These are phyloP conservation scores for Lecanicillium sp. DNA, from an alignment of 2,329 filamentous ascomycete genomes.

Conservation along the genomic window DNA sequence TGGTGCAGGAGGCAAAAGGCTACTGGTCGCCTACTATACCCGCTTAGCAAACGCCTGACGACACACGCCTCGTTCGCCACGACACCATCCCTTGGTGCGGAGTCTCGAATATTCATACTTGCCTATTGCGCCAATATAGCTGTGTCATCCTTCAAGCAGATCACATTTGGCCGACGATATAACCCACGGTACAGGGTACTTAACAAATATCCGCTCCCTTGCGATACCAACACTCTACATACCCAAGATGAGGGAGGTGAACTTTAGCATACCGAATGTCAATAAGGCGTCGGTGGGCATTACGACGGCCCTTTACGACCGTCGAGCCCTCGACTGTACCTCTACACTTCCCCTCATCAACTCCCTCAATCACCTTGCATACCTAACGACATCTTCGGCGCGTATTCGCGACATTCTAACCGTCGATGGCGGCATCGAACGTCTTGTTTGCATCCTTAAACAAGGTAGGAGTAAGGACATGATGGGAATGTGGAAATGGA, in stretches of 20 bases:
- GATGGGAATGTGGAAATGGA: slow-evolving; percentile 99
- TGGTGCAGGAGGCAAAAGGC: too few relatives aligned
- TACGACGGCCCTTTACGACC: slow-evolving; percentile 95
- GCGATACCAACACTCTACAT: too few relatives aligned
- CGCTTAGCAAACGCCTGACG: too few relatives aligned
- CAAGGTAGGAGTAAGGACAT: slow-evolving; percentile 94
- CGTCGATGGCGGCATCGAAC: slow-evolving; percentile 95
- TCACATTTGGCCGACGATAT: too few relatives aligned
- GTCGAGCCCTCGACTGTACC: slow-evolving; percentile 93
- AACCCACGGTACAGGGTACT: too few relatives aligned
- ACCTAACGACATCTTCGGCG: slow-evolving; percentile 94
- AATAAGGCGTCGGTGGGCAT: slow-evolving; percentile 99
- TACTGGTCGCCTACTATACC: too few relatives aligned
- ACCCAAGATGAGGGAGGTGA: slow-evolving; percentile 92
- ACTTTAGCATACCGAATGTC: slow-evolving; percentile 98
- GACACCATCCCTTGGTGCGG: too few relatives aligned
- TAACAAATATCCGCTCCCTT: too few relatives aligned
- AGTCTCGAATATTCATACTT: too few relatives aligned
- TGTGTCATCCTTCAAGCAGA: too few relatives aligned
- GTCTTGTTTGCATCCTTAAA: slow-evolving; percentile 94
- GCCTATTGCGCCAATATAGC: too few relatives aligned
- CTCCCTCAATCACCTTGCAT: slow-evolving; percentile 96
- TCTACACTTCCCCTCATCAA: slow-evolving; percentile 97
- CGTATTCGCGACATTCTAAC: slow-evolving; percentile 96
- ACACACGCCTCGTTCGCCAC: too few relatives aligned